phyloP scores from a whole-genome alignment of 257 asterid genomes.

The Thymus mandschuricus region DNA sequence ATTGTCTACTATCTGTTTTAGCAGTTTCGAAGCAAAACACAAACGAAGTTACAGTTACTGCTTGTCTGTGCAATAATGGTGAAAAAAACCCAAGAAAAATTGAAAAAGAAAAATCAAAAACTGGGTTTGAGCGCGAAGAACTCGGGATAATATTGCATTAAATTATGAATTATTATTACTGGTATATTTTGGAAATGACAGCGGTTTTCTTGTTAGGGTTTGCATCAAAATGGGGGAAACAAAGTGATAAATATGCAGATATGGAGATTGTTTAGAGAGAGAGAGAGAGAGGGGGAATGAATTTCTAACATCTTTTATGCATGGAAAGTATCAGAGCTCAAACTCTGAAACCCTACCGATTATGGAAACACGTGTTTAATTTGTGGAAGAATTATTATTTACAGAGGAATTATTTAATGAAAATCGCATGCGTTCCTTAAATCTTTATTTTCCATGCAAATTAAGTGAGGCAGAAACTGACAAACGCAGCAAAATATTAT shows the following conservation, averaged over 20 bases:
- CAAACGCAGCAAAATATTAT: conserved; percentile 5
- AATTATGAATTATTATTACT: neutral
- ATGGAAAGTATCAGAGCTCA: conserved; percentile 5
- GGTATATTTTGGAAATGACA: neutral
- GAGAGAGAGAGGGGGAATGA: neutral
- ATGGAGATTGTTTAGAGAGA: neutral
- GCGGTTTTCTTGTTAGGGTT: neutral
- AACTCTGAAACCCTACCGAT: conserved; percentile 22
- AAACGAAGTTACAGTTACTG: neutral
- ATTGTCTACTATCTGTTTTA: neutral
- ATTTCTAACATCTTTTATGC: conserved; percentile 2
- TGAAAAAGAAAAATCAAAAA: too few species aligned
- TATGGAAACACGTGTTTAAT: conserved; percentile 4
- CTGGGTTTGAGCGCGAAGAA: too few species aligned
- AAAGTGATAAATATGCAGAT: conserved; percentile 4
- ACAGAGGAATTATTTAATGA: neutral
- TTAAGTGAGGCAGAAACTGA: conserved; percentile 26
- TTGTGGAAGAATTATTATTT: neutral
- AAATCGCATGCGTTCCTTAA: neutral
- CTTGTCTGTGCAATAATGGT: conserved; percentile 24
- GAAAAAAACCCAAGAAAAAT: neutral
- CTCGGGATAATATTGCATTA: too few species aligned
- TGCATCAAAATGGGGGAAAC: conserved; percentile 7
- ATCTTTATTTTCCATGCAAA: conserved; percentile 28
- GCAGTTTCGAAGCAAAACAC: conserved; percentile 15